Evolutionary conservation across 768 basidiomycete genomes (phyloP), one percentile per base, ranked within the genome.

Genomic region (Heimioporus sp.): DNA sequence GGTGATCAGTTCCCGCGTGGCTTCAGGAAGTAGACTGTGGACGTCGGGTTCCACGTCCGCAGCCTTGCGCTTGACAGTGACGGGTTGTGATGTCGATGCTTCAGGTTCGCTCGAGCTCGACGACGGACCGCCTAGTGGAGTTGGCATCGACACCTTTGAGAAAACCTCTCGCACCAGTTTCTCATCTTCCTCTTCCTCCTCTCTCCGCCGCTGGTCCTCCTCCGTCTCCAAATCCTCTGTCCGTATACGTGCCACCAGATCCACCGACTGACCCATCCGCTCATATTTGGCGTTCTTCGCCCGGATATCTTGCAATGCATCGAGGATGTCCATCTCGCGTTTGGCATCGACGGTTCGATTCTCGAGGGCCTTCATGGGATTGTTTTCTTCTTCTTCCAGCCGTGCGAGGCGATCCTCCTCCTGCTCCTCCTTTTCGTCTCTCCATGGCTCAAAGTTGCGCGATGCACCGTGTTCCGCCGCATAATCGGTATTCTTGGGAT

Each of bases 321-420:
- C 97, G 59, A 98, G 79, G 49, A 96, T 88, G 64, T 98, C 97
- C 97, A 99, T 99, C 73, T 98, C 96, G 46, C 95, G 82, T 69
- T 96, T 94, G 32, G 91, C 91, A 72, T 96, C 92, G 40, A 85
- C 76, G 32, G 92, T 94, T 47, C 91, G 86, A 68, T 92, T 91
- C 78, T 99, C 97, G 42, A 98, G 78, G 30, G 82, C 90, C 64
- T 95, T 93, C 96, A 99, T 99, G 3, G 97, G 93, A 63, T 97
- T 92, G 69, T 93, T 92, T 70, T 93, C 92, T 62, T 93, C 93
- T 64, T 89, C 93, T 63, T 95, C 93, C 20, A 93, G 69, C 64
- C 87, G 86, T 21, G 88, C 88, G 20, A 94, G 76, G 46, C 87
- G 76, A 58, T 99, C 96, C 64, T 86, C 87, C 63, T 92, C 90